Conservation (phyloP, 1,284 basidiomycete species). For the Mycocalia duriaeana region DNA sequence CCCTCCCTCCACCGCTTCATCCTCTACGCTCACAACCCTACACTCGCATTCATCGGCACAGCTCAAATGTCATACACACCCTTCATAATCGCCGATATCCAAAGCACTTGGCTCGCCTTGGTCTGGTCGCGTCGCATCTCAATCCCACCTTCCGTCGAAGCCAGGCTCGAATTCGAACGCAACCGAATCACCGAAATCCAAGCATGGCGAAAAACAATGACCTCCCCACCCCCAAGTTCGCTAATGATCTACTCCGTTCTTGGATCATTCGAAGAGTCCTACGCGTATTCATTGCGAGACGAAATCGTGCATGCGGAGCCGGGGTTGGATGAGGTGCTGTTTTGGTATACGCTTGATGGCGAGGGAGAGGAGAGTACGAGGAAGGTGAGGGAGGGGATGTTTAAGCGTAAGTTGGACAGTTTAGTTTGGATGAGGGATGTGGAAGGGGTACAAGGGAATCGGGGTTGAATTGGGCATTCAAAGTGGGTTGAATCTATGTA, state of each 20-base stretch:
- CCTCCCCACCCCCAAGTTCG: constrained; percentile 34
- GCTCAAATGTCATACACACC: constrained; percentile 37
- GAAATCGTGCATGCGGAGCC: constrained; percentile 28
- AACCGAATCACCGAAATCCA: constrained; percentile 25
- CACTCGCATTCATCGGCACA: constrained; percentile 39
- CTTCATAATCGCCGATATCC: constrained; percentile 38
- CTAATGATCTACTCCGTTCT: constrained; percentile 36
- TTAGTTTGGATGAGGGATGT: constrained; percentile 22
- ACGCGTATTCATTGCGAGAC: constrained; percentile 26
- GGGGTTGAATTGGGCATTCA: too few relatives aligned
- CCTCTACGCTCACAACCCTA: constrained; percentile 39
- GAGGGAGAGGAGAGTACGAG: constrained; percentile 35
- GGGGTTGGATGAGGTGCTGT: constrained; percentile 25
- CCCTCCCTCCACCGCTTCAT: constrained; percentile 38
- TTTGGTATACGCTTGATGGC: too few relatives aligned
- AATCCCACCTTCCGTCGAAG: constrained; percentile 25
- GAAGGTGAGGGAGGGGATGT: constrained; percentile 35
- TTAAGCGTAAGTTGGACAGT: constrained; percentile 30
- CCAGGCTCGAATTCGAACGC: constrained; percentile 30
- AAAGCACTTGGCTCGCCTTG: constrained; percentile 39
- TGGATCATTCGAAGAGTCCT: constrained; percentile 29
- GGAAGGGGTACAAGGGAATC: too few relatives aligned
- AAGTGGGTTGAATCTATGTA: too few relatives aligned
- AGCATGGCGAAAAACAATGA: constrained; percentile 17
- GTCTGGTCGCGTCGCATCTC: constrained; percentile 26